phyloP scores from a whole-genome alignment of 129 eudicot species.

The Helichrysum umbraculigerum region DNA sequence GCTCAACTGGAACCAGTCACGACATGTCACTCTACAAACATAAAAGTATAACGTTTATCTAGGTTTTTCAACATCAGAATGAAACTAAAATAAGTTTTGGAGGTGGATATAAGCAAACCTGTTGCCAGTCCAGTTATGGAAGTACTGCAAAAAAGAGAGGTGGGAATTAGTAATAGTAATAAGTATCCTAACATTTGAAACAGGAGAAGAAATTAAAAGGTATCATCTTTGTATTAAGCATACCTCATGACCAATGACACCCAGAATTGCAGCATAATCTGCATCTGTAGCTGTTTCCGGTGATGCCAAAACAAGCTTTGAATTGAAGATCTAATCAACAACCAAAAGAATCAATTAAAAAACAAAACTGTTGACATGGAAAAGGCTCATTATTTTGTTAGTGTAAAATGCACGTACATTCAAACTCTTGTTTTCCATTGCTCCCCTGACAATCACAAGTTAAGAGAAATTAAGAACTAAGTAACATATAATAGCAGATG shows the following conservation, averaged over 20 bases:
- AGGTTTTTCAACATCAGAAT: background rate
- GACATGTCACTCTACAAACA: conserved; percentile 82
- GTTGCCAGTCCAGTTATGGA: conserved; percentile 99
- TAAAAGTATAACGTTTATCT: conserved; percentile 3
- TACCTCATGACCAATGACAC: conserved; percentile 99
- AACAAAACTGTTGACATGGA: background rate
- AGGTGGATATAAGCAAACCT: conserved; percentile 48
- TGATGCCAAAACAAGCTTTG: conserved; percentile 93
- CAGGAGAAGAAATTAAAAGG: background rate
- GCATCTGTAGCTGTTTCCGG: conserved; percentile 98
- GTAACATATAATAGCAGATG: background rate
- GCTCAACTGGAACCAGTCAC: conserved; percentile 98
- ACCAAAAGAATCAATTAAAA: background rate
- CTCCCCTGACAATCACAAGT: conserved; percentile 73
- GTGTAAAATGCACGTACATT: conserved; percentile 53
- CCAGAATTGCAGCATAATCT: conserved; percentile 94
- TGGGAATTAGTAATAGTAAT: conserved; percentile 2
- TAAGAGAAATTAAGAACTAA: conserved; percentile 4
- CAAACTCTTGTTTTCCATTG: conserved; percentile 98
- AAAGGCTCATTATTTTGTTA: background rate
- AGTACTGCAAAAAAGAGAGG: conserved; percentile 58
- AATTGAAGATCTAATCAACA: conserved; percentile 71
- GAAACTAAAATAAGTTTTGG: background rate
- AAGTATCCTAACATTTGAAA: background rate
- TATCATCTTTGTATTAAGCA: background rate